Evolutionary conservation across 1,284 basidiomycete genomes (phyloP).

Genomic region (Microbotryum saponariae): DNA sequence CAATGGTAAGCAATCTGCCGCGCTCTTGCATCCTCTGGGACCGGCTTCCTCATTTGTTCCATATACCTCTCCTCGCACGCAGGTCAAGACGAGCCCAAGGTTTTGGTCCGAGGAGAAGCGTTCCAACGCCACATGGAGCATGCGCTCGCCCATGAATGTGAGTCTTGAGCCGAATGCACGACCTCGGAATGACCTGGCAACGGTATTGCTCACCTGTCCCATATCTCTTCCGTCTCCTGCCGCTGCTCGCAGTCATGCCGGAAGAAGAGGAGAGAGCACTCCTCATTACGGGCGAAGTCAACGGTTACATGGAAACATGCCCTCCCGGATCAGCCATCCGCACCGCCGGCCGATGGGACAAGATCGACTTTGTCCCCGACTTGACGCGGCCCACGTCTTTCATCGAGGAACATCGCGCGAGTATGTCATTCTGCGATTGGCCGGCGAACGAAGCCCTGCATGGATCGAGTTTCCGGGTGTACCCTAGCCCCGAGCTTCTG

Average conservation of each 20-base stretch:
- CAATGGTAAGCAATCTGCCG: neutral
- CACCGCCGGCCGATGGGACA: neutral
- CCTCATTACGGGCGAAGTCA: too few species aligned
- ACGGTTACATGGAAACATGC: neutral
- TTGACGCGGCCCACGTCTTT: neutral
- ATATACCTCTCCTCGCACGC: neutral
- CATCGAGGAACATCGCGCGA: slow-evolving; percentile 8
- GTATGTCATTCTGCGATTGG: slow-evolving; percentile 18
- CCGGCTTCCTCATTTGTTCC: too few species aligned
- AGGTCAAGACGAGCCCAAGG: slow-evolving; percentile 20
- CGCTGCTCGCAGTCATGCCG: too few species aligned
- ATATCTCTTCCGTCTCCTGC: too few species aligned
- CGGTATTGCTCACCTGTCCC: too few species aligned
- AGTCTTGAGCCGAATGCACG: neutral
- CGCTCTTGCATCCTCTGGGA: too few species aligned
- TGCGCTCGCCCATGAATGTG: slow-evolving; percentile 16
- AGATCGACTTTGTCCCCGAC: neutral
- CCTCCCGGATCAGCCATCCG: neutral
- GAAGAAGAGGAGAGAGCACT: too few species aligned
- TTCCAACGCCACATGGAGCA: slow-evolving; percentile 4
- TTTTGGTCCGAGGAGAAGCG: slow-evolving; percentile 28
- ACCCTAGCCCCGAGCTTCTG: slow-evolving; percentile 19
- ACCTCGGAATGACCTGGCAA: too few species aligned
- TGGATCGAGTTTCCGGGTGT: neutral
- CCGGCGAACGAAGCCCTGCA: slow-evolving; percentile 16